Percentiles rank a stretch among this genome's conserved stretches.
These are phyloP conservation scores for Termitomyces eurrhizus DNA, from an alignment of 768 basidiomycete genomes.

Conservation along the genomic window DNA sequence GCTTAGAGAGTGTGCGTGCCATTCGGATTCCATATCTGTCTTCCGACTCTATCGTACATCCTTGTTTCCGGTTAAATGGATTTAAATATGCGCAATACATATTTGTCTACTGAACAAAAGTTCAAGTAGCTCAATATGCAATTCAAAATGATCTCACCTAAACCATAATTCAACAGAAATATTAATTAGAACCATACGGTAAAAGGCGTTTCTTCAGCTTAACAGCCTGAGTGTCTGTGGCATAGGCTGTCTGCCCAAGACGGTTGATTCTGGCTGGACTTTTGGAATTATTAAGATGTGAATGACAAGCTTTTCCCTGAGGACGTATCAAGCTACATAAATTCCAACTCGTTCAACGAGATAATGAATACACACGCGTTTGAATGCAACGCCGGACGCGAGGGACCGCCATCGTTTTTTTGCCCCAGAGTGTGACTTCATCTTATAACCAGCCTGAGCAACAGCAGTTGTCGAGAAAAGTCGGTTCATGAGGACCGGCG, in stretches of 20 bases:
- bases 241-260: constrained; percentile 63
- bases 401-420: constrained; percentile 80
- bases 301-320: constrained; percentile 68
- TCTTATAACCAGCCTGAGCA: constrained; percentile 62
- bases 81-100: constrained; percentile 3
- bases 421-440: constrained; percentile 77
- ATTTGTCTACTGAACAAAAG: constrained; percentile 2
- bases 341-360: neutral
- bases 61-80: neutral
- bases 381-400: constrained; percentile 61
- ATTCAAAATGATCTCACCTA: constrained; percentile 1
- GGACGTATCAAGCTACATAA: neutral
- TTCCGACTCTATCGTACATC: neutral
- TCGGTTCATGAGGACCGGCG: constrained; percentile 22
- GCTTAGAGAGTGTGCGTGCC: neutral
- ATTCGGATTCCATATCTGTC: neutral
- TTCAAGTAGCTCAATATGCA: neutral
- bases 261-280: constrained; percentile 60
- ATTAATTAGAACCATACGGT: constrained; percentile 52
- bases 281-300: constrained; percentile 71
- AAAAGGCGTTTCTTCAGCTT: constrained; percentile 64
- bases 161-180: constrained; percentile 1
- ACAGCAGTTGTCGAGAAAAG: constrained; percentile 59
- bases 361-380: constrained; percentile 53
- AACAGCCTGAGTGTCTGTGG: constrained; percentile 58